phyloP scores from a whole-genome alignment of 441 rosid species.

The Omphalea diandra region DNA sequence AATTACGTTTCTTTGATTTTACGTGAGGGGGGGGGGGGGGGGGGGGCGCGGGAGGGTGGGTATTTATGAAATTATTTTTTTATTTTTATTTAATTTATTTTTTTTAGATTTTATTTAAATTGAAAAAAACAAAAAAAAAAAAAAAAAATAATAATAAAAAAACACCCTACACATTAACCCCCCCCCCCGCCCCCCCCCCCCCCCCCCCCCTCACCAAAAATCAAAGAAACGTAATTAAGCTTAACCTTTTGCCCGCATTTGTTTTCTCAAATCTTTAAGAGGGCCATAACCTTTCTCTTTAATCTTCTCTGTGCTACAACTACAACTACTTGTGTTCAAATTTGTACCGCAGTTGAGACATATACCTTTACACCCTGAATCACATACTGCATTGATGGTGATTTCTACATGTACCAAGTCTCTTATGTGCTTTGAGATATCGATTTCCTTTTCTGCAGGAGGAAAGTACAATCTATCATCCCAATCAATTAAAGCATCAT shows the following conservation, averaged over 20 bases:
- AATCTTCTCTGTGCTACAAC: conserved; percentile 44
- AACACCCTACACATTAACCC: too few species aligned
- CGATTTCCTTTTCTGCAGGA: conserved; percentile 58
- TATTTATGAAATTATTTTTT: too few species aligned
- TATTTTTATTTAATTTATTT: too few species aligned
- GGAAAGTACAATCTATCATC: conserved; percentile 82
- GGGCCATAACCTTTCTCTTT: conserved; percentile 57
- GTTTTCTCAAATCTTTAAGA: conserved; percentile 58
- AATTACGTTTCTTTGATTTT: too few species aligned
- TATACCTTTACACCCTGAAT: conserved; percentile 68
- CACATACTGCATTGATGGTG: conserved; percentile 61
- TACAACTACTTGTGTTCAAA: conserved; percentile 61
- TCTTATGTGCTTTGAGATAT: conserved; percentile 75
- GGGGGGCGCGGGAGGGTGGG: too few species aligned
- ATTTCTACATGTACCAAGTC: conserved; percentile 81
- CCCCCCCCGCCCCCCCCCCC: too few species aligned
- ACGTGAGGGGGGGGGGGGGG: too few species aligned
- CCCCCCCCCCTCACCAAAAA: too few species aligned
- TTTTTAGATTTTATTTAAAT: too few species aligned
- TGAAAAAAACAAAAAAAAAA: too few species aligned
- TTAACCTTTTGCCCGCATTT: conserved; percentile 47
- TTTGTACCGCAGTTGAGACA: conserved; percentile 78
- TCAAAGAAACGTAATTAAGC: conserved; percentile 2
- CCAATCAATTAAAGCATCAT: conserved; percentile 63
- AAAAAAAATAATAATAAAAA: too few species aligned